A percentile compares a stretch with the other conserved stretches of the same genome.
Conservation (phyloP, 2,329 filamentous ascomycete species). For the Claviceps humidiphila region DNA sequence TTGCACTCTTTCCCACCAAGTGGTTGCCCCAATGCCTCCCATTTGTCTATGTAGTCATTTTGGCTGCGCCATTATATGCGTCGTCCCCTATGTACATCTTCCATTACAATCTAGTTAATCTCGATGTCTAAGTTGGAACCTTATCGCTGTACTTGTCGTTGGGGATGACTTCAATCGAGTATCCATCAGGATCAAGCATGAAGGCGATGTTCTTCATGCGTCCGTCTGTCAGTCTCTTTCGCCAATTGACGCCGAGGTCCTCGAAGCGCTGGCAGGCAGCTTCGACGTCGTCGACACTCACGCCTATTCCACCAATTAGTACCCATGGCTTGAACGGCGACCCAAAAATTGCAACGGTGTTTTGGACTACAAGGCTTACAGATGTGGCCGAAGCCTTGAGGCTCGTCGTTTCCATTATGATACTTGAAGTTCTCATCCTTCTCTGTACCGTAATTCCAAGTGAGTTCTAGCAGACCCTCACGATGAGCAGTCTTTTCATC, state of each 20-base stretch:
- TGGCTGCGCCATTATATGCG: background rate
- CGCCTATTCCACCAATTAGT: constrained; percentile 31
- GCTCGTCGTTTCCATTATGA: constrained; percentile 82
- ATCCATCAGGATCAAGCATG: constrained; percentile 73
- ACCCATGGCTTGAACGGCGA: no score
- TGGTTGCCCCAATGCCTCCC: background rate
- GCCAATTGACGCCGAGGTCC: constrained; percentile 69
- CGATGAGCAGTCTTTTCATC: constrained; percentile 46
- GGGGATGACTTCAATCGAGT: constrained; percentile 72
- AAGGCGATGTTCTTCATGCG: constrained; percentile 92
- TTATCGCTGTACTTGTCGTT: constrained; percentile 39
- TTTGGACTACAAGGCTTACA: constrained; percentile 38
- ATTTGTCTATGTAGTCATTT: background rate
- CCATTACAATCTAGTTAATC: background rate
- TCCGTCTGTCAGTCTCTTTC: constrained; percentile 88
- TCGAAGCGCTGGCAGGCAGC: constrained; percentile 82
- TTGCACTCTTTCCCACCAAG: background rate
- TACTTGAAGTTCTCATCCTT: constrained; percentile 75
- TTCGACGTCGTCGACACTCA: constrained; percentile 79
- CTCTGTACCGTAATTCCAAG: constrained; percentile 75
- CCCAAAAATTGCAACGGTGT: background rate
- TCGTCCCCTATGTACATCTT: background rate
- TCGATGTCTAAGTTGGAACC: background rate
- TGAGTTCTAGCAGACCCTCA: constrained; percentile 82
- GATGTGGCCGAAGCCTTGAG: constrained; percentile 90